Base-by-base conservation (phyloP, 345 rosid genomes). In the Xanthoceras sorbifolium region DNA sequence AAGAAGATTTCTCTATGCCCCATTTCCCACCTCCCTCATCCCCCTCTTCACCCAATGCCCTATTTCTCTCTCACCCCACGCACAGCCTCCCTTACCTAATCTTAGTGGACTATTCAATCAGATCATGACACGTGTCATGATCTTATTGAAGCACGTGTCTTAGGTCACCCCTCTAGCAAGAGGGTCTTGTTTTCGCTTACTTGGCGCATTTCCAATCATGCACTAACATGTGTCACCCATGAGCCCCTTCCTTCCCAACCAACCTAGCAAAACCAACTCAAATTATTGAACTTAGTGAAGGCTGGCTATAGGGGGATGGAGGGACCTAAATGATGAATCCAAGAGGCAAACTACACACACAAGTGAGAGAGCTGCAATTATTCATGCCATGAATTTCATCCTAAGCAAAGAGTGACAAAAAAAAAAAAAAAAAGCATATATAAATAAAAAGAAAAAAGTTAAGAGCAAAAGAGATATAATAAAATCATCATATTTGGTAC, bases 331-430 rank as follows among this genome's bases (percentile, higher is more conserved):
- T 84, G 88, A 93, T 89, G 88, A 81, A 87, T 87, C 88, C 87
- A 81, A 89, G 91, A 91, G 92, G 82, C 85, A 67, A 86, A 87
- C 88, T 90, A 90, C 88, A 80, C 60, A 76, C 28, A 57, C 62
- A 23, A 57, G 28, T 23, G 14, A 77, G 75, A 6, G 73, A 81
- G 91, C 80, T 86, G 91, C 96, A 93, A 95, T 91, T 88, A 93
- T 89, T 93, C 89, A 85, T 88, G 81, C 90, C 91, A 82, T 88
- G 84, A 78, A 86, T 87, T 86, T 86, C 92, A 80, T 88, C 86
- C 84, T 78, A 83, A 82, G 86, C 87, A 70, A 82, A 55, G 59
- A 42, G 12, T 3, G 15, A n/a, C n/a, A 22, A 46, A 22, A 65
- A 66, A 73, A 67, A 60, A 73, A 80, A 42, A 72, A 65, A 67